A percentile compares a stretch with the other conserved stretches of the same genome.
phyloP scores from a whole-genome alignment of 148 eudicot species.

The Pouteria glomerata region DNA sequence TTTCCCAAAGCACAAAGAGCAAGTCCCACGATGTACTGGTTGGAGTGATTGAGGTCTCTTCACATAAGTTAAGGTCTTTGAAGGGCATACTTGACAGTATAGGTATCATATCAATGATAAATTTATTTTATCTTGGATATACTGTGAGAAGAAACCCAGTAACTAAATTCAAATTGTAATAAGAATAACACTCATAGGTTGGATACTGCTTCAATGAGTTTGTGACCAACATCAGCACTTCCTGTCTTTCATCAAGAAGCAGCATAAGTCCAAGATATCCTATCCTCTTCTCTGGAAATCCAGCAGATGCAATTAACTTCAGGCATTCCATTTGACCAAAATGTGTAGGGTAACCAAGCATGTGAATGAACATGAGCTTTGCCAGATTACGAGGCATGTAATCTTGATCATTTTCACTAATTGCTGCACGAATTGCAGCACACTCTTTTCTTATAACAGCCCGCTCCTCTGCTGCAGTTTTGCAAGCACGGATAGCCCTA shows the following conservation, averaged over 20 bases:
- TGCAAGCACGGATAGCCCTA: conserved; percentile 92
- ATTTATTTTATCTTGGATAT: not conserved
- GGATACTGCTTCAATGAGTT: conserved; percentile 99
- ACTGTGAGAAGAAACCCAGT: not conserved
- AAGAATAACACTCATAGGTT: conserved; percentile 5
- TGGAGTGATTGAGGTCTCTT: conserved; percentile 90
- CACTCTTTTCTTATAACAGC: conserved; percentile 96
- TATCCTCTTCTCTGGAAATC: conserved; percentile 81
- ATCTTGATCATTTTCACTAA: conserved; percentile 85
- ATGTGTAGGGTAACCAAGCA: conserved; percentile 99
- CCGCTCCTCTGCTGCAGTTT: conserved; percentile 99
- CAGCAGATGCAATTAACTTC: conserved; percentile 78
- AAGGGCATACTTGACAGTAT: conserved; percentile 1
- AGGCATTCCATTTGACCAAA: conserved; percentile 99
- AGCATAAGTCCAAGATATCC: conserved; percentile 87
- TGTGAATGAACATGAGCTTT: conserved; percentile 98
- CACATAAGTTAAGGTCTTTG: conserved; percentile 43
- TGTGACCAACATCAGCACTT: conserved; percentile 96
- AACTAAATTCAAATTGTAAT: not conserved
- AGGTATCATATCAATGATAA: not conserved
- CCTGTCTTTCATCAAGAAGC: conserved; percentile 92
- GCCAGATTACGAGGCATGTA: conserved; percentile 97
- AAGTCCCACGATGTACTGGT: conserved; percentile 94
- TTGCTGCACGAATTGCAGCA: conserved; percentile 92
- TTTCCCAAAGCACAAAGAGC: conserved; percentile 99